Evolutionary conservation across 2,329 filamentous ascomycete species (phyloP), one percentile per base, ranked within the genome.

Genomic region (Blastomyces parvus): DNA sequence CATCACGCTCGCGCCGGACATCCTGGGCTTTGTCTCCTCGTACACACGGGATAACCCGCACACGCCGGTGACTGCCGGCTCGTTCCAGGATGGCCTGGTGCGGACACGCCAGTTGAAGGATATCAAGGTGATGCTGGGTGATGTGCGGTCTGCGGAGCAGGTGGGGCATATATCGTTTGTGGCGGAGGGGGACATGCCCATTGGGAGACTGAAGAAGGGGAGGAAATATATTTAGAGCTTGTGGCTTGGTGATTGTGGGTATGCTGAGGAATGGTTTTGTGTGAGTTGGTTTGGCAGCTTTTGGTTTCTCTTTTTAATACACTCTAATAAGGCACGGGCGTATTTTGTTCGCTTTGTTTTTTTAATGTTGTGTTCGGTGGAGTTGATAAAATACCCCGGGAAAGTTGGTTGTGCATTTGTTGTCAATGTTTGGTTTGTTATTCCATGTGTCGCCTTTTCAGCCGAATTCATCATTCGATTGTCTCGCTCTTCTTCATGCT

Each of bases 151-250:
- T n/a, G 57, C 40, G 3, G 57, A 59, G 17, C 57, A 46, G 25
- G 57, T 59, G 1, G 57, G 57, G 11, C 57, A 59, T 59, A 59
- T 59, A 19, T 59, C 57, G 13, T 59, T 59, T 46, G 57, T 59
- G 40, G 40, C 57, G 40, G 8, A 59, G 25, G 57, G 57, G 22
- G 57, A 48, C 46, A 17, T 25, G 14, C 25, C 57, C 22, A 33
- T 59, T 59, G 38, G 38, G 38, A 59, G 57, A 22, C 13, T 59
- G 25, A 59, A 44, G 27, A 59, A 59, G 40, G 57, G 57, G 25
- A 59, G 57, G 25, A 30, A 14, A 25, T 46, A 59, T 59, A 36
- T 48, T 48, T 59, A 48, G n/a, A 27, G 6, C 30, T 27, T 30
- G 1, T 57, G 14, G 19, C 7, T 40, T 22, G 17, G 25, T 53